Percentiles rank a stretch among this genome's conserved stretches.
phyloP scores from a whole-genome alignment of 2,329 filamentous ascomycete genomes.

The Claviceps paspali region DNA sequence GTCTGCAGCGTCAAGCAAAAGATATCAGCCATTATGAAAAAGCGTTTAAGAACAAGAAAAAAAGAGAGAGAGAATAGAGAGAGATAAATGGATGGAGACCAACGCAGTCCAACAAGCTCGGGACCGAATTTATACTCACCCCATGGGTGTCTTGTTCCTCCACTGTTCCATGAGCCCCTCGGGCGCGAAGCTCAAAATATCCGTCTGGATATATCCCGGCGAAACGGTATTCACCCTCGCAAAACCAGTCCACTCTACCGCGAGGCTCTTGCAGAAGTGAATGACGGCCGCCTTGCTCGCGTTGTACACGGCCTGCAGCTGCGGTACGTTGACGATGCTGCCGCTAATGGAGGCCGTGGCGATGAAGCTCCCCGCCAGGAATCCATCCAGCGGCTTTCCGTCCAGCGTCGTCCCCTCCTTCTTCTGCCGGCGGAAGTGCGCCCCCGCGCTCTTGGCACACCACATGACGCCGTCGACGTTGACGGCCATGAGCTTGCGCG shows the following conservation, averaged over 20 bases:
- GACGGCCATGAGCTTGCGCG: constrained; percentile 51
- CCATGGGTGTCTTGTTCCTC: constrained; percentile 69
- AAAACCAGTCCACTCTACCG: constrained; percentile 64
- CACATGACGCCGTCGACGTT: constrained; percentile 69
- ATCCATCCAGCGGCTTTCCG: constrained; percentile 46
- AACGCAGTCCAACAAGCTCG: too few species aligned
- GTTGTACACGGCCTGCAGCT: constrained; percentile 61
- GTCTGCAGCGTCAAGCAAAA: constrained; percentile 19
- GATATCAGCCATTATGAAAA: neutral
- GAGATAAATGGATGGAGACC: neutral
- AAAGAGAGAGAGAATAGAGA: neutral
- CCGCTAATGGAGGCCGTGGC: constrained; percentile 67
- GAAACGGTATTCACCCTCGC: constrained; percentile 58
- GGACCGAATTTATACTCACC: constrained; percentile 20
- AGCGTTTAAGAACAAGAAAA: neutral
- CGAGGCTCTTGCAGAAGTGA: constrained; percentile 49
- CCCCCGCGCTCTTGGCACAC: constrained; percentile 54
- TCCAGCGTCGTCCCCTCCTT: constrained; percentile 46
- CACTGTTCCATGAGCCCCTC: constrained; percentile 55
- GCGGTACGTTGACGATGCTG: constrained; percentile 63
- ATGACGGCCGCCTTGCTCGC: constrained; percentile 52
- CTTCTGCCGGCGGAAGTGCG: constrained; percentile 57
- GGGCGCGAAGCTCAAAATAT: constrained; percentile 51
- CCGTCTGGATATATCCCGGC: constrained; percentile 62
- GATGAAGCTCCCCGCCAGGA: constrained; percentile 54